A percentile compares a stretch with the other conserved stretches of the same genome.
phyloP scores from a whole-genome alignment of 2,329 filamentous ascomycete genomes.

The Paramyrothecium sp. region DNA sequence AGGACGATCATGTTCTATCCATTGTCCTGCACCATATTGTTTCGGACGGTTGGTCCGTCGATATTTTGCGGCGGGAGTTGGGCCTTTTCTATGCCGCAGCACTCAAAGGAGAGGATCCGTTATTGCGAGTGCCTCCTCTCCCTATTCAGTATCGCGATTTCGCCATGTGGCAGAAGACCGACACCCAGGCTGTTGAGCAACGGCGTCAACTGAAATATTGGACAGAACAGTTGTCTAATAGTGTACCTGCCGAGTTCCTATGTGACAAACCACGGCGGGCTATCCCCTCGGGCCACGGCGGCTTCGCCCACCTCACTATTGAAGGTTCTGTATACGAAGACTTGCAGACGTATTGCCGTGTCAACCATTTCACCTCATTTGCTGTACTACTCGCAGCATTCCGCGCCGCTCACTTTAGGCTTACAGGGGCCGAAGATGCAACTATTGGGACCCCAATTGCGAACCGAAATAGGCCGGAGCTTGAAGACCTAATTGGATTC shows the following conservation, averaged over 20 bases:
- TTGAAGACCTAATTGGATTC: conserved; percentile 18
- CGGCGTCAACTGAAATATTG: conserved; percentile 20
- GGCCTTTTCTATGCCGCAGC: conserved; percentile 13
- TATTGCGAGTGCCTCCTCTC: conserved; percentile 5
- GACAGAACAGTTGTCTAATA: conserved; percentile 13
- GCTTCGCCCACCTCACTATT: conserved; percentile 4
- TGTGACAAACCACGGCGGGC: conserved; percentile 13
- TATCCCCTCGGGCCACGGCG: conserved; percentile 11
- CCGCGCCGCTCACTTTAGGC: conserved; percentile 19
- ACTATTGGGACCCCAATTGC: conserved; percentile 16
- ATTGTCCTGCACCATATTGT: conserved; percentile 27
- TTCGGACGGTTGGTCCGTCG: conserved; percentile 25
- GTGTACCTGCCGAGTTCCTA: conserved; percentile 12
- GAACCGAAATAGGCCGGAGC: conserved; percentile 13
- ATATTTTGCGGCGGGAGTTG: conserved; percentile 18
- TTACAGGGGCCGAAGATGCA: conserved; percentile 19
- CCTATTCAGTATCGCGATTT: conserved; percentile 24
- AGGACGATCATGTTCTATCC: conserved; percentile 16
- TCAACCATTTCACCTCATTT: conserved; percentile 7
- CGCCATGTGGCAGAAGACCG: conserved; percentile 18
- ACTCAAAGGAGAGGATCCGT: not conserved
- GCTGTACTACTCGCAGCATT: conserved; percentile 20
- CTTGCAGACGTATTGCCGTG: conserved; percentile 8
- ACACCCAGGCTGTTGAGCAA: conserved; percentile 10
- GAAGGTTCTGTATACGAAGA: conserved; percentile 6